Conservation (phyloP, 495 filamentous ascomycete genomes). For the Hamigera avellanea region DNA sequence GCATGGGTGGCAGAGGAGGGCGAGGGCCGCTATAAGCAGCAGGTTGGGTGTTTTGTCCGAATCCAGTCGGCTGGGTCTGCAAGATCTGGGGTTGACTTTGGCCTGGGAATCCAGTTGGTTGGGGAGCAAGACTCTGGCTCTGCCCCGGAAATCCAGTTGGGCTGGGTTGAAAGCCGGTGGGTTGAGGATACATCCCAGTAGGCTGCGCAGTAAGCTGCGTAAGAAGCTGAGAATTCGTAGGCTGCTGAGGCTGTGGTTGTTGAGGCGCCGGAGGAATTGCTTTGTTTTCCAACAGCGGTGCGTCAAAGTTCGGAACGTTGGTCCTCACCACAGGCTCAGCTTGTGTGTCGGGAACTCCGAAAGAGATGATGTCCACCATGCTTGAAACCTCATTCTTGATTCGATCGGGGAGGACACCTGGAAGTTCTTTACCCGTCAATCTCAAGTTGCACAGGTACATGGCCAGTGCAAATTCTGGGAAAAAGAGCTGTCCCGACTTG, state of each 20-base stretch:
- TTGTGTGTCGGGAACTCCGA: conserved; percentile 72
- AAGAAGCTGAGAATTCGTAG: conserved; percentile 66
- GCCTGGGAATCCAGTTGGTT: conserved; percentile 35
- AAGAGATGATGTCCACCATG: conserved; percentile 99
- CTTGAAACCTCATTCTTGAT: conserved; percentile 95
- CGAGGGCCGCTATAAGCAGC: conserved; percentile 62
- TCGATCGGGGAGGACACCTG: conserved; percentile 62
- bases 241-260: conserved; percentile 72
- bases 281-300: conserved; percentile 48
- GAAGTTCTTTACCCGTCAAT: conserved; percentile 74
- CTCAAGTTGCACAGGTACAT: conserved; percentile 98
- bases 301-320: conserved; percentile 74
- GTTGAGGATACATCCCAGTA: conserved; percentile 48
- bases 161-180: conserved; percentile 41
- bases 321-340: conserved; percentile 38
- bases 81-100: conserved; percentile 26
- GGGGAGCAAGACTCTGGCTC: conserved; percentile 9
- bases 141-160: conserved; percentile 11
- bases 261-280: conserved; percentile 62
- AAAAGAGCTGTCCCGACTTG: conserved; percentile 89
- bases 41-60: conserved; percentile 43
- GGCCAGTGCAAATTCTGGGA: conserved; percentile 94
- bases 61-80: conserved; percentile 37
- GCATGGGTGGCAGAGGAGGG: conserved; percentile 93
- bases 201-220: conserved; percentile 63